Evolutionary conservation across 2,329 filamentous ascomycete species (phyloP).

Genomic region (Exophiala calicioides): DNA sequence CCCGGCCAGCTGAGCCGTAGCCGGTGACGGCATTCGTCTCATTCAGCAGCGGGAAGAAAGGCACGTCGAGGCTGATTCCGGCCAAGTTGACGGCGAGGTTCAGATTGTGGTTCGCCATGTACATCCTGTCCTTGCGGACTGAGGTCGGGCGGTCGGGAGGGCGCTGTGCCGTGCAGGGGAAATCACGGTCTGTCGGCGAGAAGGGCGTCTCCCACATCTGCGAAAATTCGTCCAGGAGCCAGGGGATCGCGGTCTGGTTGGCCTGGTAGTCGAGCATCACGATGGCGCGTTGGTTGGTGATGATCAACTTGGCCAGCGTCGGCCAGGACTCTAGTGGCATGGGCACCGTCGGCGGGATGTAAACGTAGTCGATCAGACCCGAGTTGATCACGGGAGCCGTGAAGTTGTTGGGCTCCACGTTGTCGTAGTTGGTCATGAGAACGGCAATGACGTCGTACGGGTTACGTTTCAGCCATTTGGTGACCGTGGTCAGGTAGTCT

Average conservation of each 20-base stretch:
- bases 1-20: constrained; percentile 65
- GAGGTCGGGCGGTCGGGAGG: constrained; percentile 59
- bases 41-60: constrained; percentile 69
- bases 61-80: constrained; percentile 66
- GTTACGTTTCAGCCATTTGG: constrained; percentile 70
- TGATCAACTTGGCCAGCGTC: constrained; percentile 74
- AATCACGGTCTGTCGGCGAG: constrained; percentile 66
- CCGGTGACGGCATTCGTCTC: constrained; percentile 69
- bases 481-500: constrained; percentile 68
- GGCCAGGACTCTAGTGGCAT: constrained; percentile 80
- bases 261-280: constrained; percentile 85
- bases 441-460: constrained; percentile 88
- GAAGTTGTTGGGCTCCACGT: constrained; percentile 66
- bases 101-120: constrained; percentile 88
- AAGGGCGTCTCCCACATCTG: constrained; percentile 93
- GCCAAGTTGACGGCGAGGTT: constrained; percentile 74
- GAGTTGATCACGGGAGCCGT: constrained; percentile 67
- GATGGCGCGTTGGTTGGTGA: constrained; percentile 68
- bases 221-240: constrained; percentile 82
- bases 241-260: constrained; percentile 75
- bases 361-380: constrained; percentile 72
- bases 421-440: constrained; percentile 80
- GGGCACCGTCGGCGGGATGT: constrained; percentile 68
- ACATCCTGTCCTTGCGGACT: constrained; percentile 64
- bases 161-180: constrained; percentile 77